Evolutionary conservation across 768 basidiomycete genomes (phyloP), one percentile per base, ranked within the genome.

Genomic region (Phallus indusiatus): DNA sequence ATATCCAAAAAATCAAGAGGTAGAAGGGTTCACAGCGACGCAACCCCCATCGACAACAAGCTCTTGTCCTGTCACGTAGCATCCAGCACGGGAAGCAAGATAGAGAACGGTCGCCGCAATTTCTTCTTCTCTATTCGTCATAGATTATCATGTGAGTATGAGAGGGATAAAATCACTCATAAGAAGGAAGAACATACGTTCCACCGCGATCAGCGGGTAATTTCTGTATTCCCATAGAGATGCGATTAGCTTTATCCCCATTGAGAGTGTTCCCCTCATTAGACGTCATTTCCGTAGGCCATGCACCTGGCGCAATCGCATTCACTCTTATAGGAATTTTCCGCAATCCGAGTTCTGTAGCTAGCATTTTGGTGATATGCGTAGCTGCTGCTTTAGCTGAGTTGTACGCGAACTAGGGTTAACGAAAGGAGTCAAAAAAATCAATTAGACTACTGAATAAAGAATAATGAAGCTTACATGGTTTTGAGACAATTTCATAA

Each of bases 51-150:
- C 89, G 36, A 90, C 78, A 17, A 83, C 72, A 47, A 92, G 77
- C 67, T 90, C 86, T 67, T 90, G 88, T 12, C 89, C 89, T 62
- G 86, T 86, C 62, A 79, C 81, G 67, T 88, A 91, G 28, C 76
- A 81, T 35, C 86, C 88, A 1, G 87, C 85, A 10, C 74, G 79
- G 10, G 88, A 88, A 7, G 80, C 85, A 5, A 92, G 78, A 68
- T 88, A 90, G 5, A 91, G 77, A 0, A 74, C 88, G 9, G 88
- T 87, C 8, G 85, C 89, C 9, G 86, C 88, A 72, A 90, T 83
- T 67, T 91, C 90, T 61, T 79, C 75, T 0, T 78, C 81, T 47
- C 88, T 90, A 54, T 12, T 24, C n/a, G n/a, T n/a, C n/a, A n/a
- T n/a, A n/a, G n/a, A n/a, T n/a, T n/a, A n/a, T n/a, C n/a, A n/a